Conservation (phyloP, 306 rosid genomes). For the Sphenostylis stenocarpa region DNA sequence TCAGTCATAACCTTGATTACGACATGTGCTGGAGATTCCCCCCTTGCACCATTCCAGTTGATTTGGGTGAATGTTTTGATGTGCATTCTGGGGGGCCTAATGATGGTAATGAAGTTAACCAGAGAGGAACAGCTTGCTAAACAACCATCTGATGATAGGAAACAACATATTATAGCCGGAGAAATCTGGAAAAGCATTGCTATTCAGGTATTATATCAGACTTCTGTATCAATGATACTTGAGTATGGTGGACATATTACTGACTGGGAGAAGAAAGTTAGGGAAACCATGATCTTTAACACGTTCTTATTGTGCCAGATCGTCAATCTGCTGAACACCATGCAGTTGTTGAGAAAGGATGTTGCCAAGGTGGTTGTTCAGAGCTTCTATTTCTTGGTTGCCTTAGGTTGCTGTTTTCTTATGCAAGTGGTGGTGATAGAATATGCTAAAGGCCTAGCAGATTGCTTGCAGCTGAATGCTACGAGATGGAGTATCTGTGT, state of each 20-base stretch:
- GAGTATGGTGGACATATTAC: slow-evolving; percentile 37
- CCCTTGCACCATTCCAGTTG: slow-evolving; percentile 48
- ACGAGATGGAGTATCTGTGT: slow-evolving; percentile 50
- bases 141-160: slow-evolving; percentile 9
- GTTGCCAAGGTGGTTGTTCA: slow-evolving; percentile 29
- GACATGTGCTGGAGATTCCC: slow-evolving; percentile 56
- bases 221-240: slow-evolving; percentile 38
- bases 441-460: slow-evolving; percentile 32
- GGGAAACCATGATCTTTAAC: slow-evolving; percentile 59
- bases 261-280: slow-evolving; percentile 11
- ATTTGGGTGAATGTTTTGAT: slow-evolving; percentile 55
- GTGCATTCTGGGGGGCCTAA: slow-evolving; percentile 49
- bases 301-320: slow-evolving; percentile 58
- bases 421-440: slow-evolving; percentile 51
- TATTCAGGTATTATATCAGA: slow-evolving; percentile 54
- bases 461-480: slow-evolving; percentile 43
- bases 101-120: slow-evolving; percentile 59
- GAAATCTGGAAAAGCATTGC: slow-evolving; percentile 39
- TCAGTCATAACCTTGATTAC: slow-evolving; percentile 37
- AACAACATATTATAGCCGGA: slow-evolving; percentile 36
- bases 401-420: slow-evolving; percentile 36
- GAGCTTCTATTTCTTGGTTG: slow-evolving; percentile 40
- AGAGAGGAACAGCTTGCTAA: slow-evolving; percentile 17
- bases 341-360: slow-evolving; percentile 39
- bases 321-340: slow-evolving; percentile 46